Conservation (phyloP, 441 rosid species). For the Francoa sonchifolia region DNA sequence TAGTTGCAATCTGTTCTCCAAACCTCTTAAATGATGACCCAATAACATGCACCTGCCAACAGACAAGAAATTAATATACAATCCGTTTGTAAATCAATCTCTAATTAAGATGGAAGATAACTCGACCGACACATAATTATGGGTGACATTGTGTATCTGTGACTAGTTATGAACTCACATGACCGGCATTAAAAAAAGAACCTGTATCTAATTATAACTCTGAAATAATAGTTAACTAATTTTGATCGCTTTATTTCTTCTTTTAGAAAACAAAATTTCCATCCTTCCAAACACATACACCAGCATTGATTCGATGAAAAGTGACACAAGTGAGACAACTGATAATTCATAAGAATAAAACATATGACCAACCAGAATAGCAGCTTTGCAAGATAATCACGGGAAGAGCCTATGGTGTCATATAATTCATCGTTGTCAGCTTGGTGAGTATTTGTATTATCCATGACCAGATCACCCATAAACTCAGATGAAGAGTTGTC, state of each 20-base stretch:
- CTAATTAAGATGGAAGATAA: not conserved
- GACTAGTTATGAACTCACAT: too few relatives aligned
- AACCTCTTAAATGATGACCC: constrained; percentile 71
- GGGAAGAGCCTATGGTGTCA: constrained; percentile 40
- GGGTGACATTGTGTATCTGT: not conserved
- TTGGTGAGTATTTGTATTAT: constrained; percentile 14
- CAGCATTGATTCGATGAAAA: not conserved
- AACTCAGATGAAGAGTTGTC: constrained; percentile 22
- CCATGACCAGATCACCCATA: constrained; percentile 20
- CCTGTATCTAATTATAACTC: too few relatives aligned
- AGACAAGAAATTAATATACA: constrained; percentile 1
- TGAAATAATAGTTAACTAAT: too few relatives aligned
- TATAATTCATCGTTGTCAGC: constrained; percentile 28
- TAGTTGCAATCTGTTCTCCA: constrained; percentile 73
- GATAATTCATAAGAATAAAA: not conserved
- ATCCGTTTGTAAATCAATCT: not conserved
- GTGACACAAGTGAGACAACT: not conserved
- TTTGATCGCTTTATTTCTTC: too few relatives aligned
- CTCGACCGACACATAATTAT: not conserved
- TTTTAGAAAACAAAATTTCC: too few relatives aligned
- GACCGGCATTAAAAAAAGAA: too few relatives aligned
- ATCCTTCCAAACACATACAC: too few relatives aligned
- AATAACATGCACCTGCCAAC: constrained; percentile 55
- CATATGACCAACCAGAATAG: constrained; percentile 49
- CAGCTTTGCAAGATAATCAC: constrained; percentile 75